phyloP scores from a whole-genome alignment of 139 green algal genomes.

The Protoeuglena noctilucae region DNA sequence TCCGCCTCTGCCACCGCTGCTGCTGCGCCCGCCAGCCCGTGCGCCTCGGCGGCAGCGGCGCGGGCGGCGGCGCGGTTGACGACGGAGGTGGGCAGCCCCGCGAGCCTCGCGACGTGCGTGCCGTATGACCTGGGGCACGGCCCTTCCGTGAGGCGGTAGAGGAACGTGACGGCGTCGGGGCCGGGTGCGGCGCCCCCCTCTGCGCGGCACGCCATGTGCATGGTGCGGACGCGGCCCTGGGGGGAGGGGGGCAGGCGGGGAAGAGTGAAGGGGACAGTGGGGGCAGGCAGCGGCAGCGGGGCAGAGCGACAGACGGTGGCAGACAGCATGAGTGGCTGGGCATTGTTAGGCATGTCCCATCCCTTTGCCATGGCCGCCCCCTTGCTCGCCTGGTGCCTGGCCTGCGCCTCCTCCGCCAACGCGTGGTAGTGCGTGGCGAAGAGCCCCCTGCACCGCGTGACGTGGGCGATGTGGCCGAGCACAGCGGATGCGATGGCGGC shows the following conservation, averaged over 20 bases:
- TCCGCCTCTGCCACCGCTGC: no score
- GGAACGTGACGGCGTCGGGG: constrained; percentile 65
- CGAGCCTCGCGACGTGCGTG: constrained; percentile 82
- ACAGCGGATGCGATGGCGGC: constrained; percentile 84
- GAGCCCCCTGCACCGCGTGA: constrained; percentile 50
- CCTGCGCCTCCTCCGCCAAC: constrained; percentile 44
- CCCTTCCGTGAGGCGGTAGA: constrained; percentile 55
- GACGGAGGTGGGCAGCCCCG: constrained; percentile 61
- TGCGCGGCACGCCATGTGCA: constrained; percentile 78
- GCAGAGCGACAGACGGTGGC: no score
- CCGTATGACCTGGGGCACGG: constrained; percentile 88
- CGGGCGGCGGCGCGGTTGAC: constrained; percentile 22
- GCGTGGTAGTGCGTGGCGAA: constrained; percentile 98
- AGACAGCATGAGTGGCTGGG: no score
- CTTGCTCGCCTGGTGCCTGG: no score
- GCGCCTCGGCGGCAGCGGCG: constrained; percentile 9
- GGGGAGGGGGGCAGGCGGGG: no score
- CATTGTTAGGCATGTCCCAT: no score
- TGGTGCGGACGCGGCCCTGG: constrained; percentile 41
- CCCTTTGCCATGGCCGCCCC: no score
- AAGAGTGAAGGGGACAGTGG: no score
- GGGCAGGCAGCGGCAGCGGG: no score
- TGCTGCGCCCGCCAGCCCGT: no score
- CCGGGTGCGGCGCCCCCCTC: constrained; percentile 6
- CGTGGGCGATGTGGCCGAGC: constrained; percentile 53